A percentile compares a stretch with the other conserved stretches of the same genome.
Conservation (phyloP, 352 stramenopile species). For the Phytophthora pisi region DNA sequence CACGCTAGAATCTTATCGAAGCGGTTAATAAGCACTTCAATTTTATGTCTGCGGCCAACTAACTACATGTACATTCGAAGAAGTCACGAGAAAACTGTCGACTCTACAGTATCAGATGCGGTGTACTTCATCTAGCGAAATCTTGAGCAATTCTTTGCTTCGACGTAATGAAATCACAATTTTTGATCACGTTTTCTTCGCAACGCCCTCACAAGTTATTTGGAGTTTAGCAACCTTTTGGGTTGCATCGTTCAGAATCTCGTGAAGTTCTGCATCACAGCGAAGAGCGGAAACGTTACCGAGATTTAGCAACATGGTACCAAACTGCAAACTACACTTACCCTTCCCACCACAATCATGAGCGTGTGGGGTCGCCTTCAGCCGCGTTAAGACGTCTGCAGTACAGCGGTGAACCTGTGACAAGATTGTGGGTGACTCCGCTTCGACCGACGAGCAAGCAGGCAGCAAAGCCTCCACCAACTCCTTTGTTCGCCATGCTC, state of each 20-base stretch:
- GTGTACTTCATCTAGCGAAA: too few species aligned
- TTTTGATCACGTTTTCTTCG: too few species aligned
- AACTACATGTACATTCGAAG: too few species aligned
- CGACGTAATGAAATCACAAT: too few species aligned
- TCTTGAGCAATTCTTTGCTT: too few species aligned
- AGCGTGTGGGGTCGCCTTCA: not conserved
- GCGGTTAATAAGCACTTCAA: too few species aligned
- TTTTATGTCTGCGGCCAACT: too few species aligned
- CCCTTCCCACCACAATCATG: not conserved
- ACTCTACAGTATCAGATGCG: too few species aligned
- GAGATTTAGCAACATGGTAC: not conserved
- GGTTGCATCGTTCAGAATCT: not conserved
- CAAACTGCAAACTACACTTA: not conserved
- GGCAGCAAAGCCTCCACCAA: conserved; percentile 21
- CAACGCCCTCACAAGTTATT: not conserved
- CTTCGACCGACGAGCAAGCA: conserved; percentile 12
- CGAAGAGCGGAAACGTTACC: not conserved
- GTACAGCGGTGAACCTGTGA: not conserved
- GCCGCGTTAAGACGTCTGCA: not conserved
- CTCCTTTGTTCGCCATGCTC: conserved; percentile 14
- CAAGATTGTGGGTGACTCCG: not conserved
- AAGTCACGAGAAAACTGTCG: too few species aligned
- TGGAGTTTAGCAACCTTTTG: not conserved
- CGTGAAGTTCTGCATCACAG: not conserved
- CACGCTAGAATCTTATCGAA: too few species aligned